Evolutionary conservation across 441 rosid genomes (phyloP).

Genomic region (Erodium moschatum): DNA sequence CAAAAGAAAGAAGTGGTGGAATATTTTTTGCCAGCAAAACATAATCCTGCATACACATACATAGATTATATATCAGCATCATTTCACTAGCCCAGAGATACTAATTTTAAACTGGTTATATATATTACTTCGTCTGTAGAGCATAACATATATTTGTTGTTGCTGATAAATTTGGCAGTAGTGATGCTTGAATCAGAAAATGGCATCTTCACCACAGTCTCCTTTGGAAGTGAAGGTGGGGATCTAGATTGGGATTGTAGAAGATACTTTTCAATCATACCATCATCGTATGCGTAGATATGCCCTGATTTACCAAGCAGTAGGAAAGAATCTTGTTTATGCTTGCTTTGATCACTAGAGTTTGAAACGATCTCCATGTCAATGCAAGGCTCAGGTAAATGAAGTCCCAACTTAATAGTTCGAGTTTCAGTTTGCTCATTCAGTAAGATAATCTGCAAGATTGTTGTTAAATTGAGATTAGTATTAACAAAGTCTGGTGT

Average conservation of each 20-base stretch:
- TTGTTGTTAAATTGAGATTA: background rate
- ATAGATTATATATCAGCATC: constrained; percentile 3
- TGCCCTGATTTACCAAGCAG: constrained; percentile 78
- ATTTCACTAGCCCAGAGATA: background rate
- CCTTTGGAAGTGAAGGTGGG: constrained; percentile 72
- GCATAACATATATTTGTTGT: constrained; percentile 34
- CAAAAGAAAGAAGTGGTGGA: constrained; percentile 50
- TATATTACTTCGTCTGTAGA: constrained; percentile 46
- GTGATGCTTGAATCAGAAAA: constrained; percentile 59
- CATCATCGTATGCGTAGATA: constrained; percentile 62
- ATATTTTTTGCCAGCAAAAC: constrained; percentile 37
- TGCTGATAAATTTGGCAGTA: constrained; percentile 45
- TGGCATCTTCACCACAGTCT: constrained; percentile 54
- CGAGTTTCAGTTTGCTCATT: constrained; percentile 72
- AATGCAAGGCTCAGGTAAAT: constrained; percentile 63
- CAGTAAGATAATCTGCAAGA: constrained; percentile 55
- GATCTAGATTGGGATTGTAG: constrained; percentile 65
- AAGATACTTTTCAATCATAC: constrained; percentile 69
- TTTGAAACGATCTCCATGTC: constrained; percentile 63
- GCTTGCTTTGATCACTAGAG: constrained; percentile 48
- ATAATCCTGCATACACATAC: constrained; percentile 43
- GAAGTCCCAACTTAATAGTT: constrained; percentile 65
- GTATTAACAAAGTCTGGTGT: background rate
- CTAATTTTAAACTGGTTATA: background rate
- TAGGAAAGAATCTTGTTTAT: constrained; percentile 46